Evolutionary conservation across 1,284 basidiomycete genomes (phyloP).

Genomic region (Wallemia ichthyophaga): DNA sequence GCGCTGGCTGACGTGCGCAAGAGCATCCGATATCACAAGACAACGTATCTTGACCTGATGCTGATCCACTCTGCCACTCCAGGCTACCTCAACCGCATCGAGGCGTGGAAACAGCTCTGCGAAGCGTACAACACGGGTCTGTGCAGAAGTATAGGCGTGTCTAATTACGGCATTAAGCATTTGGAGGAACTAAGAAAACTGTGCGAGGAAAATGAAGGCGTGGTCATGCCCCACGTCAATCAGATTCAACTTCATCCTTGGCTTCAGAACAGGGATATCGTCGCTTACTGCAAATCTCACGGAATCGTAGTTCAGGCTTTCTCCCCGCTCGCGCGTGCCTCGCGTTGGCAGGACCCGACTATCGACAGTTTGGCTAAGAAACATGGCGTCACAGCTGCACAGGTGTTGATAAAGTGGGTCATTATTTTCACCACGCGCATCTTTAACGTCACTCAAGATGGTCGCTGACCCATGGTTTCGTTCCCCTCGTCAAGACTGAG

Average conservation of each 20-base stretch:
- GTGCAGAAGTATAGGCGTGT: conserved; percentile 33
- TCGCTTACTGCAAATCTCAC: conserved; percentile 36
- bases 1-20: neutral
- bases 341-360: conserved; percentile 24
- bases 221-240: conserved; percentile 32
- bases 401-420: conserved; percentile 43
- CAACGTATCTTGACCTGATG: conserved; percentile 28
- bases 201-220: conserved; percentile 22
- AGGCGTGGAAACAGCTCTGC: conserved; percentile 32
- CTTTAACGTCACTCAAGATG: neutral
- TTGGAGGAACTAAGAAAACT: conserved; percentile 31
- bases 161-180: conserved; percentile 45
- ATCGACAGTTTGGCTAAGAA: neutral
- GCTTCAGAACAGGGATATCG: conserved; percentile 49
- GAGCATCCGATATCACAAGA: neutral
- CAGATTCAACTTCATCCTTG: conserved; percentile 67
- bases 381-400: conserved; percentile 22
- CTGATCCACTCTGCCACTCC: conserved; percentile 39
- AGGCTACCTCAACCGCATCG: conserved; percentile 26
- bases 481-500: conserved; percentile 25
- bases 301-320: conserved; percentile 40
- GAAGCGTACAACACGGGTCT: neutral
- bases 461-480: conserved; percentile 37
- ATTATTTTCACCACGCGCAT: neutral
- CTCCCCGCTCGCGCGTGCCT: conserved; percentile 34